Evolutionary conservation across 1,284 basidiomycete species (phyloP).

Genomic region (Psilocybe mexicana): DNA sequence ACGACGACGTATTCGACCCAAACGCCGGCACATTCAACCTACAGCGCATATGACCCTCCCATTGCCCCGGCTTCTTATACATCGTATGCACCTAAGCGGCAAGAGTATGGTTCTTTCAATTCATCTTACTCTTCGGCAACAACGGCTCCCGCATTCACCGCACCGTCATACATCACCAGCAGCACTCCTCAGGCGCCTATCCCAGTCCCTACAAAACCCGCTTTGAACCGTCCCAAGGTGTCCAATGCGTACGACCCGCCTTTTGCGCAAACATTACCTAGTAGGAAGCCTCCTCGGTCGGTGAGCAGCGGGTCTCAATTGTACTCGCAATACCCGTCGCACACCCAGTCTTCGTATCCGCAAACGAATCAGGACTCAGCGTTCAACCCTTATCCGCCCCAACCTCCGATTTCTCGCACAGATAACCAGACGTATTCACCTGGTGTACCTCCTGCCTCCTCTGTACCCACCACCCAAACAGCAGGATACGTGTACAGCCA

Average conservation of each 20-base stretch:
- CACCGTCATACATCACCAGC: conserved; percentile 7
- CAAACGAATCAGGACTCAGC: not conserved
- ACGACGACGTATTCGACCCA: not conserved
- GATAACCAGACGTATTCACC: not conserved
- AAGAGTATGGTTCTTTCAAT: conserved; percentile 21
- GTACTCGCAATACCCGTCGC: conserved; percentile 5
- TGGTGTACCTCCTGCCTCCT: not conserved
- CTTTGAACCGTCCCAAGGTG: conserved; percentile 58
- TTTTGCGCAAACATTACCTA: conserved; percentile 55
- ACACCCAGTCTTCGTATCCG: not conserved
- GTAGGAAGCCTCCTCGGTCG: conserved; percentile 35
- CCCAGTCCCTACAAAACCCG: conserved; percentile 40
- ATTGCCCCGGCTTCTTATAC: conserved; percentile 9
- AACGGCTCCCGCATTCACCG: conserved; percentile 12
- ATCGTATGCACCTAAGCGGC: conserved; percentile 14
- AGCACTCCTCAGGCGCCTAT: conserved; percentile 29
- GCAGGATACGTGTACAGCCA: not conserved
- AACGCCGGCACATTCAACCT: conserved; percentile 8
- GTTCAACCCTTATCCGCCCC: conserved; percentile 12
- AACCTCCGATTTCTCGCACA: conserved; percentile 3
- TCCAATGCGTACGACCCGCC: conserved; percentile 82
- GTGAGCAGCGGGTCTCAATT: not conserved
- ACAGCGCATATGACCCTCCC: conserved; percentile 14
- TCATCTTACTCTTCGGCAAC: conserved; percentile 7
- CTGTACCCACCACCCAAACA: not conserved